Percentiles rank a stretch among this genome's conserved stretches.
phyloP scores from a whole-genome alignment of 495 filamentous ascomycete species.

The Lepraria neglecta region DNA sequence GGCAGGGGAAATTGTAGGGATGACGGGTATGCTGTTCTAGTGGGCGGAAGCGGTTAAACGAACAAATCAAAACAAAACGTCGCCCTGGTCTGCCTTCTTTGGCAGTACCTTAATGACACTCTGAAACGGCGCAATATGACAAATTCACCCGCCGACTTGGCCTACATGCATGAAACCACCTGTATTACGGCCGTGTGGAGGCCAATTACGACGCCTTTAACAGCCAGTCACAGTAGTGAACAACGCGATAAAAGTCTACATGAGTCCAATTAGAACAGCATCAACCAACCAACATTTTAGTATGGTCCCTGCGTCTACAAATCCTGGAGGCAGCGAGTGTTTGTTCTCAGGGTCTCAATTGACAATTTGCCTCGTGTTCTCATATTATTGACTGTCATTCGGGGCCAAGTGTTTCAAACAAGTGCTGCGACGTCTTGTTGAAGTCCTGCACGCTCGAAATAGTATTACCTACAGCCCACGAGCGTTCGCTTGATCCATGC shows the following conservation, averaged over 20 bases:
- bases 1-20: not conserved
- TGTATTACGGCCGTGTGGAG: not conserved
- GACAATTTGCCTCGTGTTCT: not conserved
- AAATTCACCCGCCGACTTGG: not conserved
- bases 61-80: not conserved
- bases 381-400: not conserved
- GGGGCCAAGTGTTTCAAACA: constrained; percentile 5
- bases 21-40: not conserved
- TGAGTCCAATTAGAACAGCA: too few relatives aligned
- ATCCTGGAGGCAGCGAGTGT: not conserved
- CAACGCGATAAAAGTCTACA: too few relatives aligned
- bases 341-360: not conserved
- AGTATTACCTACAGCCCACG: too few relatives aligned
- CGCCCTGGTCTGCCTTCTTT: not conserved
- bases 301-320: too few relatives aligned
- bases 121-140: constrained; percentile 4
- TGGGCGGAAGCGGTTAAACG: not conserved
- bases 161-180: constrained; percentile 6
- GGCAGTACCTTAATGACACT: not conserved
- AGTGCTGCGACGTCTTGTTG: not conserved
- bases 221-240: too few relatives aligned
- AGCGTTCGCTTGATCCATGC: not conserved
- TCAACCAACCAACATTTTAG: too few relatives aligned
- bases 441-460: not conserved
- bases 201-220: not conserved